Percentiles rank a stretch among this genome's conserved stretches.
These are phyloP conservation scores for Kuraishia piskuri DNA, from an alignment of 805 yeast species.

Conservation along the genomic window DNA sequence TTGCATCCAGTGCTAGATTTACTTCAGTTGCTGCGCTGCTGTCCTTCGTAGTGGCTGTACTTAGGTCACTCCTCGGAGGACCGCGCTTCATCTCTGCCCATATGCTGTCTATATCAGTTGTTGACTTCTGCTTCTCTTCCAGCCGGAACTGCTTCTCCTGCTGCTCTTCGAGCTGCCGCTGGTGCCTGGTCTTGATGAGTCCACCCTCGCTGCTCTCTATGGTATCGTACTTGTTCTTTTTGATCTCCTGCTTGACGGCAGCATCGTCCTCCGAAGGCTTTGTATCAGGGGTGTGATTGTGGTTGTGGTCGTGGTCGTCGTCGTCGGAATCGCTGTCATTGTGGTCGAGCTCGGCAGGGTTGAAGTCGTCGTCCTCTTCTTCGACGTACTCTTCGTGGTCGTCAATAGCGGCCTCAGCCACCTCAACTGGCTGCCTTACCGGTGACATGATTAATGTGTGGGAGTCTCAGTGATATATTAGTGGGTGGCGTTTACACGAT, in stretches of 20 bases:
- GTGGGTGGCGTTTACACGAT: too few relatives aligned
- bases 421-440: too few relatives aligned
- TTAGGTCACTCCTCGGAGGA: conserved; percentile 8
- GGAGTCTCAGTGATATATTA: too few relatives aligned
- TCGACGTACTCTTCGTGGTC: conserved; percentile 40
- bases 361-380: conserved; percentile 51
- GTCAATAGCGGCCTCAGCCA: too few relatives aligned
- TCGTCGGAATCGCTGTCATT: conserved; percentile 12
- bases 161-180: conserved; percentile 35
- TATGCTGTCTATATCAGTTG: conserved; percentile 39
- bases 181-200: conserved; percentile 62
- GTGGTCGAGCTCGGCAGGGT: conserved; percentile 22
- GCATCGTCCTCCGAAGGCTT: conserved; percentile 25
- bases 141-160: conserved; percentile 13
- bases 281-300: conserved; percentile 16
- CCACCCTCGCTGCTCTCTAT: conserved; percentile 56
- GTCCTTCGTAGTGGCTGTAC: too few relatives aligned
- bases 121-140: conserved; percentile 10
- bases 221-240: conserved; percentile 34
- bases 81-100: conserved; percentile 45
- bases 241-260: conserved; percentile 13
- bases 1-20: not conserved
- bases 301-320: conserved; percentile 10
- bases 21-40: too few relatives aligned
- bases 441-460: too few relatives aligned